These are phyloP conservation scores for Thalassiosira ordinaria DNA, from an alignment of 352 stramenopile genomes.

Conservation along the genomic window DNA sequence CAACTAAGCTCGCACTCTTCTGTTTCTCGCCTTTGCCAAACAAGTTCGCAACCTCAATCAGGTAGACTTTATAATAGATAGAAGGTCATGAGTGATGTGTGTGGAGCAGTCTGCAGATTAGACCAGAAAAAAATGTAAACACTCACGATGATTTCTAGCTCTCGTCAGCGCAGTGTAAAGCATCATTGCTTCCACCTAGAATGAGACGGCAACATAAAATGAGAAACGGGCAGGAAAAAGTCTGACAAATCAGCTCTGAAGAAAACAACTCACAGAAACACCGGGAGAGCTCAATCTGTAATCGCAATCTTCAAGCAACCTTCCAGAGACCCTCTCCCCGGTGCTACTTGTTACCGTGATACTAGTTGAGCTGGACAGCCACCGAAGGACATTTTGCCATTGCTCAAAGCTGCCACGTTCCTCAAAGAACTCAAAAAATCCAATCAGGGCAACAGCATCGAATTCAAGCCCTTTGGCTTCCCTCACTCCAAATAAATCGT, in stretches of 20 bases:
- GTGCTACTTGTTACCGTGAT: conserved; percentile 14
- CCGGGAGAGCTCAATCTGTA: conserved; percentile 24
- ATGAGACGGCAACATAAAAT: not conserved
- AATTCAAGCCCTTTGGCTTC: conserved; percentile 50
- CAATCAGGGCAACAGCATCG: conserved; percentile 32
- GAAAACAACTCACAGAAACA: conserved; percentile 8
- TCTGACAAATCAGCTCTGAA: not conserved
- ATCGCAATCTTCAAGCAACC: conserved; percentile 29
- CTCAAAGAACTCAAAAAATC: conserved; percentile 31
- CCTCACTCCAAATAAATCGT: conserved; percentile 40
- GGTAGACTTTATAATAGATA: conserved; percentile 12
- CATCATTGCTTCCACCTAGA: conserved; percentile 33
- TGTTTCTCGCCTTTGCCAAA: not conserved
- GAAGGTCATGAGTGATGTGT: too few species aligned
- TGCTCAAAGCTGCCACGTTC: conserved; percentile 16
- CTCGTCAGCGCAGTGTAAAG: conserved; percentile 37
- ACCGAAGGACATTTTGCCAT: conserved; percentile 30
- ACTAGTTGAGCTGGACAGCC: conserved; percentile 9
- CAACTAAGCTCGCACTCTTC: conserved; percentile 14
- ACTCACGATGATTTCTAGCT: conserved; percentile 33
- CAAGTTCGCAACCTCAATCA: conserved; percentile 27
- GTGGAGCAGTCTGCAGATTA: too few species aligned
- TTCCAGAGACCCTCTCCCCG: conserved; percentile 18
- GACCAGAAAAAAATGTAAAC: not conserved
- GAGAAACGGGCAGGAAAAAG: not conserved